These are phyloP conservation scores for Dalbergia cultrata DNA, from an alignment of 306 rosid species.

Conservation along the genomic window DNA sequence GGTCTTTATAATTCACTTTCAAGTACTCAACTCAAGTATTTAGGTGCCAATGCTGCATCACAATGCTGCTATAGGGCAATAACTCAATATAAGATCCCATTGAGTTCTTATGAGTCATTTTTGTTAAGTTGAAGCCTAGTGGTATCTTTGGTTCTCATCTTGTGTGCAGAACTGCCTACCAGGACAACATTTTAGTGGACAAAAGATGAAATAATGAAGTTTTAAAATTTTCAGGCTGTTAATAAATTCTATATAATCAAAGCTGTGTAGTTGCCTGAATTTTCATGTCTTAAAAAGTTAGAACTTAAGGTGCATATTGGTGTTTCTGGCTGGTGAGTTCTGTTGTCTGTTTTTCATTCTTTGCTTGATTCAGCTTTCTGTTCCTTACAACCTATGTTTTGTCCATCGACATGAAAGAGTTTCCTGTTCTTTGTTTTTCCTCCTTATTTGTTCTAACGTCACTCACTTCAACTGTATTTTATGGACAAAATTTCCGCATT, in stretches of 20 bases:
- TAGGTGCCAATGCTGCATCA: background rate
- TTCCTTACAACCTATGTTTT: conserved; percentile 8
- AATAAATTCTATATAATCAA: conserved; percentile 5
- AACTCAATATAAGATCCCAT: background rate
- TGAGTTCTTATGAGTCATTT: conserved; percentile 11
- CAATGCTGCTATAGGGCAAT: conserved; percentile 18
- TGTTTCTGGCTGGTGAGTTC: background rate
- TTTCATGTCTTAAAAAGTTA: conserved; percentile 4
- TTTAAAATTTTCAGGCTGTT: background rate
- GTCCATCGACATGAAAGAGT: background rate
- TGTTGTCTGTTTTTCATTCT: background rate
- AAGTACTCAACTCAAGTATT: background rate
- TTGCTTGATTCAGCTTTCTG: conserved; percentile 13
- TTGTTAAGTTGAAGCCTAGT: conserved; percentile 6
- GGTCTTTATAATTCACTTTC: background rate
- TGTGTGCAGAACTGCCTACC: conserved; percentile 7
- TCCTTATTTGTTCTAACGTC: conserved; percentile 22
- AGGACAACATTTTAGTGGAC: background rate
- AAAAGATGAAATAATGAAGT: conserved; percentile 7
- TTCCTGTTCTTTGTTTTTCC: background rate
- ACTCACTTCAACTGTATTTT: conserved; percentile 19
- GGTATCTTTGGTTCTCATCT: conserved; percentile 20
- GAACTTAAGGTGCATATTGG: conserved; percentile 11
- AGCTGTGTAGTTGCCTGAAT: conserved; percentile 4
- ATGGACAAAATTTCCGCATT: background rate